A percentile compares a stretch with the other conserved stretches of the same genome.
Evolutionary conservation across 78 protist species (phyloP).

Genomic region (Diacronema lutheri): DNA sequence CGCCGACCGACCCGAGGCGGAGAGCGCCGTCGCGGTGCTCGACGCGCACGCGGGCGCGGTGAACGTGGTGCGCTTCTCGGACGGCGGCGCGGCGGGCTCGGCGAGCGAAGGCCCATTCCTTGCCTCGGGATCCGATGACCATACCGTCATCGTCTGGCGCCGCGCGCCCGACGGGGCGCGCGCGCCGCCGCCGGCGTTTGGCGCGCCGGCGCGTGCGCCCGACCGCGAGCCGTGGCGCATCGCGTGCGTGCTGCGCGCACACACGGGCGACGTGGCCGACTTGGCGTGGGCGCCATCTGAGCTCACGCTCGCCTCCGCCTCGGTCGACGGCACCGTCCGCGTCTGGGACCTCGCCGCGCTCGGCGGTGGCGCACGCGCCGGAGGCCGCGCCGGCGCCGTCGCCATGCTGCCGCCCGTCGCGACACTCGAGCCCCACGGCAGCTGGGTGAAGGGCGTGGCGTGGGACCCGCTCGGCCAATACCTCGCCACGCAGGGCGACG

Average conservation of each 20-base stretch:
- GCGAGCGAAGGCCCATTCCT: constrained; percentile 37
- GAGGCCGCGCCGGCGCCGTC: background rate
- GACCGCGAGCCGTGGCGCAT: constrained; percentile 36
- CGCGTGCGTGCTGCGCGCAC: constrained; percentile 49
- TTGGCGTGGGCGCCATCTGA: constrained; percentile 59
- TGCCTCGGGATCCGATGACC: constrained; percentile 70
- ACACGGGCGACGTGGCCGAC: constrained; percentile 49
- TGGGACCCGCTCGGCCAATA: constrained; percentile 72
- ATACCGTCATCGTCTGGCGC: constrained; percentile 47
- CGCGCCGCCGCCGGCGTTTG: background rate
- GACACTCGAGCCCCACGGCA: constrained; percentile 39
- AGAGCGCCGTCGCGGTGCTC: constrained; percentile 30
- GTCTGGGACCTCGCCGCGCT: constrained; percentile 41
- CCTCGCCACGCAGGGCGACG: constrained; percentile 55
- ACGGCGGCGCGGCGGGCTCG: too few species aligned
- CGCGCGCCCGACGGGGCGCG: background rate
- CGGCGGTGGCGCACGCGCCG: background rate
- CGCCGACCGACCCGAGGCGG: too few species aligned
- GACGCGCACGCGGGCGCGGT: constrained; percentile 53
- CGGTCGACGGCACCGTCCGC: constrained; percentile 50
- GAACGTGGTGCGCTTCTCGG: constrained; percentile 55
- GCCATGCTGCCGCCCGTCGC: background rate
- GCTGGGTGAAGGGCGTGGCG: constrained; percentile 53
- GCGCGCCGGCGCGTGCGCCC: background rate
- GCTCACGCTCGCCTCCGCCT: constrained; percentile 52